Evolutionary conservation across 768 basidiomycete genomes (phyloP).

Genomic region (Boletus speciosus): DNA sequence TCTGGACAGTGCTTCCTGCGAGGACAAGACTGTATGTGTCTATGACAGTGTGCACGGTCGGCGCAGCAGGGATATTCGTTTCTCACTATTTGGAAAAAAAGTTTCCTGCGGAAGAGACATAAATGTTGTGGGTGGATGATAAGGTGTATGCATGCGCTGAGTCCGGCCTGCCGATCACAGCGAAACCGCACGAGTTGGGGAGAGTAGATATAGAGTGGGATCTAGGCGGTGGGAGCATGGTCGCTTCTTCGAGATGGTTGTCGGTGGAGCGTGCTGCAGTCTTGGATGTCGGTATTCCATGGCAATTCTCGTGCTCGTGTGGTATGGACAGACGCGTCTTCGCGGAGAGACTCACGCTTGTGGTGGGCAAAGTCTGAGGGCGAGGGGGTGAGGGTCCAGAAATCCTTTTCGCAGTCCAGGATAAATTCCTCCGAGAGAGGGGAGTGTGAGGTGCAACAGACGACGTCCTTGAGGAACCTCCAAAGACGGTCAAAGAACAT

Average conservation of each 20-base stretch:
- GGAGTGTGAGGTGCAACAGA: conserved; percentile 37
- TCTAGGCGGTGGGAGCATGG: conserved; percentile 4
- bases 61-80: conserved; percentile 42
- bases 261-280: conserved; percentile 15
- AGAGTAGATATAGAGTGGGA: too few species aligned
- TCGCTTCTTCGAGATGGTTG: conserved; percentile 22
- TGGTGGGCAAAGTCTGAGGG: neutral
- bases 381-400: conserved; percentile 33
- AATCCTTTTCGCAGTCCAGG: conserved; percentile 60
- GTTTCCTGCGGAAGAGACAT: conserved; percentile 20
- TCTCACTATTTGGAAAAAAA: conserved; percentile 52
- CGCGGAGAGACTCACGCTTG: neutral
- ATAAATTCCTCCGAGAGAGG: conserved; percentile 51
- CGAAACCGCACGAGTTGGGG: neutral
- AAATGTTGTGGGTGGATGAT: neutral
- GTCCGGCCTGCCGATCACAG: conserved; percentile 14
- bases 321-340: neutral
- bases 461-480: conserved; percentile 52
- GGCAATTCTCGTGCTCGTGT: conserved; percentile 22
- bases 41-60: conserved; percentile 45
- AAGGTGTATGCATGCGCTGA: conserved; percentile 5
- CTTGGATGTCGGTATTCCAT: conserved; percentile 19
- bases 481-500: conserved; percentile 74
- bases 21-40: conserved; percentile 51
- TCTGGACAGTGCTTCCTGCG: conserved; percentile 47